A percentile compares a stretch with the other conserved stretches of the same genome.
Evolutionary conservation across 75 land plant species (phyloP).

Genomic region (Cryptomeria japonica): DNA sequence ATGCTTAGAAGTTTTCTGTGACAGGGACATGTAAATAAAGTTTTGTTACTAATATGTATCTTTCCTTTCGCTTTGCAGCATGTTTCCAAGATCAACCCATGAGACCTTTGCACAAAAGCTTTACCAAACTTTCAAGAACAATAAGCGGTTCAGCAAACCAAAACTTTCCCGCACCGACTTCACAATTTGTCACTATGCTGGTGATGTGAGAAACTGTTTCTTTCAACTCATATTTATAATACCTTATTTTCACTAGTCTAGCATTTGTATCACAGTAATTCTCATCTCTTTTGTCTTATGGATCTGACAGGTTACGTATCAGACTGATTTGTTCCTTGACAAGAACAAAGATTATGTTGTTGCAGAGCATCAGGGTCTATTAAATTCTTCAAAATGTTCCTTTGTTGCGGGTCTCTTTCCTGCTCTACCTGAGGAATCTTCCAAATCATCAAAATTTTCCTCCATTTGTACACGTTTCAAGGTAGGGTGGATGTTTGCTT

Average conservation of each 20-base stretch:
- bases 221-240: not conserved
- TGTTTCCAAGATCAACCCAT: slow-evolving; percentile 99
- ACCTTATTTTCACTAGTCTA: not conserved
- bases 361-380: slow-evolving; percentile 96
- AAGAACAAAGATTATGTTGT: slow-evolving; percentile 99
- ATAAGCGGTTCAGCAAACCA: slow-evolving; percentile 95
- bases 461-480: slow-evolving; percentile 96
- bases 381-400: slow-evolving; percentile 79
- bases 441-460: slow-evolving; percentile 92
- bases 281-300: not conserved
- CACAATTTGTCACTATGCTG: slow-evolving; percentile 95
- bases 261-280: not conserved
- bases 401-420: slow-evolving; percentile 92
- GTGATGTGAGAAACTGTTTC: slow-evolving; percentile 70
- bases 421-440: slow-evolving; percentile 73
- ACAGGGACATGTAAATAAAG: not conserved
- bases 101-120: slow-evolving; percentile 97
- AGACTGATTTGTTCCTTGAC: slow-evolving; percentile 92
- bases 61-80: slow-evolving; percentile 44
- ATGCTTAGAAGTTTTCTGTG: not conserved
- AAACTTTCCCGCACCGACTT: slow-evolving; percentile 94
- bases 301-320: slow-evolving; percentile 87
- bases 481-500: slow-evolving; percentile 31
- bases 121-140: slow-evolving; percentile 85
- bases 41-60: not conserved